A percentile compares a stretch with the other conserved stretches of the same genome.
Conservation (phyloP, 805 yeast genomes). For the Cyberlindnera suaveolens region DNA sequence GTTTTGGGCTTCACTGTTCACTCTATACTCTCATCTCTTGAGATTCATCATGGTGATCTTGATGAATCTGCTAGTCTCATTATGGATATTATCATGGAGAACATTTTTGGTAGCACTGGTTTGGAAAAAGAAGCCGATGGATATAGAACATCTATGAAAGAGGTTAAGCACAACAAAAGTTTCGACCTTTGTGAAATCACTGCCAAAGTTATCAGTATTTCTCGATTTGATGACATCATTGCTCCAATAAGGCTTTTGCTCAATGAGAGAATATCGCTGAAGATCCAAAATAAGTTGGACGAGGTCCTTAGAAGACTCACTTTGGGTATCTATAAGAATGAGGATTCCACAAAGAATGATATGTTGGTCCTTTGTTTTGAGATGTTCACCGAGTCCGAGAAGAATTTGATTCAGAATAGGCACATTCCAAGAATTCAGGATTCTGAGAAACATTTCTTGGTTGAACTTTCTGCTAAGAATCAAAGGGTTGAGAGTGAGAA, state of each 20-base stretch:
- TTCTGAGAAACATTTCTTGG: conserved; percentile 62
- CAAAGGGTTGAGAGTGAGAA: conserved; percentile 47
- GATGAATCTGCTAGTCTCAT: conserved; percentile 59
- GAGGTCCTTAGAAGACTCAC: conserved; percentile 74
- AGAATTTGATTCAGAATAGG: conserved; percentile 16
- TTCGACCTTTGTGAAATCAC: conserved; percentile 80
- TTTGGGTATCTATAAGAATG: conserved; percentile 71
- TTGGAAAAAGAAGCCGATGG: conserved; percentile 94
- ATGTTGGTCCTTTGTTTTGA: conserved; percentile 71
- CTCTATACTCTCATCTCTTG: conserved; percentile 52
- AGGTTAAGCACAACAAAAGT: conserved; percentile 84
- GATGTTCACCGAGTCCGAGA: conserved; percentile 50
- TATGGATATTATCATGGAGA: conserved; percentile 80
- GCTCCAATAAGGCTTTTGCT: conserved; percentile 64
- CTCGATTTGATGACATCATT: conserved; percentile 49
- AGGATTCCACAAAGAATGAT: conserved; percentile 47
- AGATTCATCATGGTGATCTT: conserved; percentile 62
- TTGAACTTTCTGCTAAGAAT: conserved; percentile 60
- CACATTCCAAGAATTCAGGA: conserved; percentile 28
- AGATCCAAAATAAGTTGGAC: conserved; percentile 67
- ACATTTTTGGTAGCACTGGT: conserved; percentile 85
- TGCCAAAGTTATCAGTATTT: conserved; percentile 55
- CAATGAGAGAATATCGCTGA: conserved; percentile 57
- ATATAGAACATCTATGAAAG: conserved; percentile 78
- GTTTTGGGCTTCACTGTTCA: conserved; percentile 87